Evolutionary conservation across 2,329 filamentous ascomycete genomes (phyloP), one percentile per base, ranked within the genome.

Genomic region (Apiospora pterosperma): DNA sequence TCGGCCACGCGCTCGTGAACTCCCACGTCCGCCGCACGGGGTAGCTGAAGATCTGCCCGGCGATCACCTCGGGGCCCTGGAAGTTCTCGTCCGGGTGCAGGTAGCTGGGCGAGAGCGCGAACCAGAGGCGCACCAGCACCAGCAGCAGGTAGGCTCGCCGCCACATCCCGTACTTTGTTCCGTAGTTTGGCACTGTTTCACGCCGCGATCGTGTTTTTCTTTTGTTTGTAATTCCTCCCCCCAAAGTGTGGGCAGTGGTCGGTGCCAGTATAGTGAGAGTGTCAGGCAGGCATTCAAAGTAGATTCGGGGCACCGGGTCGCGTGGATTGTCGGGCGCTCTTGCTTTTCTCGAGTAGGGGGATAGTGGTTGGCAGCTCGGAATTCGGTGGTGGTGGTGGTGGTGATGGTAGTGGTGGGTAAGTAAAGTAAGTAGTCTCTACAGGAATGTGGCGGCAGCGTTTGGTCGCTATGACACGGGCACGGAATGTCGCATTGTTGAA

Each of bases 61-160:
- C 94, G 74, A 98, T 96, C 69, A 98, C 90, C 82, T 99, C 96
- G 19, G 96, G 96, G 39, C 96, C 96, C 81, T 99, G 96, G 74
- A 99, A 99, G 82, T 98, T 96, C 84, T 99, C 96, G 81, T 99
- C 96, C 5, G 96, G 96, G 78, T 99, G 96, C 59, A 99, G 87
- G 78, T 99, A 99, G 83, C 95, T 98, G 65, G 96, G 92, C 68
- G 91, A 94, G 69, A 98, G 82, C 66, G 96, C 95, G 77, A 98
- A 95, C 86, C 95, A 98, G 74, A 98, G 85, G 78, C 96, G 91
- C 73, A 97, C 88, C 70, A 96, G 82, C 73, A 97, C 84, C 72
- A 99, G 84, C 64, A 96, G 80, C 68, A 98, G 84, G 80, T 97
- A 97, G 68, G 90, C 87, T 78, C 94, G 90, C 83, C 94, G 89